Evolutionary conservation across 2,329 filamentous ascomycete genomes (phyloP), one percentile per base, ranked within the genome.

Genomic region (Tolypocladium sp.): DNA sequence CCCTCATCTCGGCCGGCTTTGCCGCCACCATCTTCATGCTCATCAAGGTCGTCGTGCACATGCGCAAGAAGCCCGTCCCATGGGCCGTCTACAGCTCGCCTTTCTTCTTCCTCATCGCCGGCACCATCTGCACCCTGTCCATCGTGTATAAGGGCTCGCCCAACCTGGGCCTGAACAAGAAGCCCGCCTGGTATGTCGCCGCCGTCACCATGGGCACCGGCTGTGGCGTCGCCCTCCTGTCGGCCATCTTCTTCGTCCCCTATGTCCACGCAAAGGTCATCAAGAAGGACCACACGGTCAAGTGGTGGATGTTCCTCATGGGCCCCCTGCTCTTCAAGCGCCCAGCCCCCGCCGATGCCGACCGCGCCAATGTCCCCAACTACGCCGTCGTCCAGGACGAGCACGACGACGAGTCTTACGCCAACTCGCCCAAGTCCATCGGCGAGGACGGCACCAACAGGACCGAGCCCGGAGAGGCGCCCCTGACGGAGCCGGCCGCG

Each of bases 131-230:
- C 75, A 89, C 88, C 0, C 79, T 92, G 6, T 90, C 87, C 51
- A 85, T 92, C 66, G 88, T 92, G 65, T 91, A 90, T 82, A 91
- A 92, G 80, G 89, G 89, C 38, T 90, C 88, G 12, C 88, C 89
- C 30, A 85, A 78, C 60, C 80, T 90, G 37, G 80, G 81, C 27
- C 76, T 90, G 35, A 78, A 76, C 76, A 83, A 87, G 74, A 88
- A 87, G 78, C 86, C 88, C 2, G 72, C 73, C 10, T 86, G 82
- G 81, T 91, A 83, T 68, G 83, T 91, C 61, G 86, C 80, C 13
- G 74, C 81, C 17, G 87, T 91, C 61, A 86, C 85, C 22, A 68
- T 91, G 61, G 87, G 88, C 46, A 79, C 78, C 41, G 88, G 87
- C 61, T 76, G 73, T 54, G 87, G 83, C 59, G 73, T 91, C 40